Evolutionary conservation across 2,329 filamentous ascomycete genomes (phyloP).

Genomic region (Colletotrichum sp.): DNA sequence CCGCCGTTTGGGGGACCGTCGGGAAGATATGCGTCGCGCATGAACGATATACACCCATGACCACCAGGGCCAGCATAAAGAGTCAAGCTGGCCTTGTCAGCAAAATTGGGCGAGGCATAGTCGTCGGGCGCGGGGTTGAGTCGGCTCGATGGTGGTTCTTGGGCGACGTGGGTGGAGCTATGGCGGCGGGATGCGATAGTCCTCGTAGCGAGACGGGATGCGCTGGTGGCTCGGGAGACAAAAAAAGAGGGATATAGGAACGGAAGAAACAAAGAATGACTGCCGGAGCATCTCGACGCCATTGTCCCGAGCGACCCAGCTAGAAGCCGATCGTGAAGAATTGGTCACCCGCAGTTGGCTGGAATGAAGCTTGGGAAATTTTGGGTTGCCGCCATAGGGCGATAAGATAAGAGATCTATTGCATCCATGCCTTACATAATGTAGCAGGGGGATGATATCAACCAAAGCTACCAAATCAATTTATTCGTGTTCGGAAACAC

Average conservation of each 20-base stretch:
- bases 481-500: neutral
- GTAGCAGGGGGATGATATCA: neutral
- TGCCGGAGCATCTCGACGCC: constrained; percentile 44
- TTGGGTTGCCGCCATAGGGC: neutral
- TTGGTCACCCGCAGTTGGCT: neutral
- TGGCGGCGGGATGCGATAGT: constrained; percentile 19
- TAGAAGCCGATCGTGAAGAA: neutral
- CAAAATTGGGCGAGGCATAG: constrained; percentile 82
- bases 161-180: constrained; percentile 21
- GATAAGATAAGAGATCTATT: constrained; percentile 5
- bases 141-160: constrained; percentile 45
- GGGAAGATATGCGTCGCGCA: constrained; percentile 87
- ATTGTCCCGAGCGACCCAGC: constrained; percentile 30
- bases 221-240: constrained; percentile 28
- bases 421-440: neutral
- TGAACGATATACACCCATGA: constrained; percentile 91
- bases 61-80: constrained; percentile 83
- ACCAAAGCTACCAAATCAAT: neutral
- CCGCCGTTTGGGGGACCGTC: constrained; percentile 94
- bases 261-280: constrained; percentile 42
- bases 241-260: constrained; percentile 58
- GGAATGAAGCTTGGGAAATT: constrained; percentile 7
- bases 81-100: constrained; percentile 81
- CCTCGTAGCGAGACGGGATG: constrained; percentile 28
- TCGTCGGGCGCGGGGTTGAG: constrained; percentile 85